Evolutionary conservation across 371 early-diverging fungal species (phyloP), one percentile per base, ranked within the genome.

Genomic region (Mucor circinelloides): DNA sequence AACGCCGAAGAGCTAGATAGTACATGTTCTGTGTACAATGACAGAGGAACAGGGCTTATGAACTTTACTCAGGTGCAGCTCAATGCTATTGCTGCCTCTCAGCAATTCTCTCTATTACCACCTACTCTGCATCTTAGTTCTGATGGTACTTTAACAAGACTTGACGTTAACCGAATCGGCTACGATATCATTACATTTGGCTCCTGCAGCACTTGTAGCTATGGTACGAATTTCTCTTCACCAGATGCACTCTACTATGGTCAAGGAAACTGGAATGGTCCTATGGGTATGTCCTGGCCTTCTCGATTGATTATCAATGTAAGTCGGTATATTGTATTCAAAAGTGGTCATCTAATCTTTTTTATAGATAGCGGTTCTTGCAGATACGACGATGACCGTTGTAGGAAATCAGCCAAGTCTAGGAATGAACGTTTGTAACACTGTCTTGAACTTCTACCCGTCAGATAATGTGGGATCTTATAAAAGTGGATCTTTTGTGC

Each of bases 371-470:
- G 73, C 76, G n/a, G 69, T 76, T 8, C 17, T 38, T 4, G 32
- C 31, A 13, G 69, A 52, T 6, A 28, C 52, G 3, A 68, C 68
- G 3, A 44, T 73, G 12, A 28, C 34, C 7, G 28, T 76, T 7
- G 13, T 4, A 19, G 52, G 61, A 0, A 61, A 61, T 23, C 31
- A 32, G 60, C 70, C 32, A 19, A 68, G 6, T 68, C 23, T 32
- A 3, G 73, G 70, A 2, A 58, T 63, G 15, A 7, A 42, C 19
- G 25, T 15, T 2, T 73, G 71, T 17, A 60, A 25, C 0, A 46
- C 66, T 2, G 58, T 76, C 50, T 68, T 58, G 19, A 76, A 76
- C 58, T 68, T 73, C 13, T 76, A 73, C 17, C 71, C 77, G 1
- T 58, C 60, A 1, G 70, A 73, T 54, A 3, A 17, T 3, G 17